A percentile compares a stretch with the other conserved stretches of the same genome.
Evolutionary conservation across 345 rosid species (phyloP).

Genomic region (Bretschneidera sinensis): DNA sequence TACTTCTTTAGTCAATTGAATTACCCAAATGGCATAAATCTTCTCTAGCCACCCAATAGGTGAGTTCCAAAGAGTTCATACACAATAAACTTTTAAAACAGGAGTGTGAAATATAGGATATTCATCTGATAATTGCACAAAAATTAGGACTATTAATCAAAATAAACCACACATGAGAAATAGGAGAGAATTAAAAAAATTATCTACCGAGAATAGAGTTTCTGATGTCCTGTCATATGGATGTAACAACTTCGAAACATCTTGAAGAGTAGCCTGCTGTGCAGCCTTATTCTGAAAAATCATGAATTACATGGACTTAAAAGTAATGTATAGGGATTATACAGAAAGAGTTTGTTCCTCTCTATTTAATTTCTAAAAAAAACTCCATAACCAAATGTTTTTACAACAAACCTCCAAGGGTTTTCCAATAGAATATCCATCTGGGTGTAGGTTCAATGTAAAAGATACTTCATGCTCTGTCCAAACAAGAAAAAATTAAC

Average conservation of each 20-base stretch:
- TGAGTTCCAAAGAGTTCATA: neutral
- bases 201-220: conserved; percentile 66
- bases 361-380: neutral
- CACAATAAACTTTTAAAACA: neutral
- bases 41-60: neutral
- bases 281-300: conserved; percentile 40
- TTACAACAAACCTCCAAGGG: conserved; percentile 61
- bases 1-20: neutral
- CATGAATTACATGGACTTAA: conserved; percentile 11
- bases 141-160: too few relatives aligned
- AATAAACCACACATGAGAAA: neutral
- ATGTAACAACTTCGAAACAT: conserved; percentile 56
- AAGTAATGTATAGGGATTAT: conserved; percentile 12
- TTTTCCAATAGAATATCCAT: conserved; percentile 76
- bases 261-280: conserved; percentile 46
- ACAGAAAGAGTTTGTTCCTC: neutral
- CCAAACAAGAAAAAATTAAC: conserved; percentile 19
- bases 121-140: neutral
- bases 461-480: conserved; percentile 79
- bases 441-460: conserved; percentile 59
- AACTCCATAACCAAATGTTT: conserved; percentile 5
- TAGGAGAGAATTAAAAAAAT: neutral
- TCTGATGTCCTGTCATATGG: conserved; percentile 91
- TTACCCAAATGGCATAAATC: too few relatives aligned
- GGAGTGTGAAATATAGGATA: neutral